phyloP scores from a whole-genome alignment of 2,329 filamentous ascomycete species.

The Nannizziopsis barbatae region DNA sequence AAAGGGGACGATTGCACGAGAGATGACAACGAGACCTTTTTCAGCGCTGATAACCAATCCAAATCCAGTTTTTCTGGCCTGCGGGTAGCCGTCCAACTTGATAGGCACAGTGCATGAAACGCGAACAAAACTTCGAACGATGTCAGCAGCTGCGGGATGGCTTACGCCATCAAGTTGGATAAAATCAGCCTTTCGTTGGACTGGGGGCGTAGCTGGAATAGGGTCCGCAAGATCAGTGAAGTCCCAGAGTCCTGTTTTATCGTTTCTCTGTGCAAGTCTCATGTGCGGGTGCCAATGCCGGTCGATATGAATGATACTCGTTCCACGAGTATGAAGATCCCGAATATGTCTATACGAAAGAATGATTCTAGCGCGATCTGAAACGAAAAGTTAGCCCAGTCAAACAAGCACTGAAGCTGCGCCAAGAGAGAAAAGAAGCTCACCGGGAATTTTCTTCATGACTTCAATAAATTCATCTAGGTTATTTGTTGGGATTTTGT shows the following conservation, averaged over 20 bases:
- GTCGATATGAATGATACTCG: constrained; percentile 82
- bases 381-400: neutral
- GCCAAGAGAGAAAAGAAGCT: constrained; percentile 18
- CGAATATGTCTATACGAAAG: constrained; percentile 92
- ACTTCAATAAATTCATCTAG: constrained; percentile 82
- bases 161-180: constrained; percentile 82
- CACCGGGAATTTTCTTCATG: constrained; percentile 73
- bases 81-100: constrained; percentile 95
- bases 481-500: constrained; percentile 82
- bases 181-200: constrained; percentile 72
- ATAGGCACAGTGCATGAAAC: constrained; percentile 87
- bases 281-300: constrained; percentile 95
- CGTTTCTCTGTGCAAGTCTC: constrained; percentile 83
- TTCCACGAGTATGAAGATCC: constrained; percentile 89
- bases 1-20: constrained; percentile 86
- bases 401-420: neutral
- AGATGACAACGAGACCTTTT: constrained; percentile 88
- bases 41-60: constrained; percentile 95
- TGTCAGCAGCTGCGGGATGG: constrained; percentile 79
- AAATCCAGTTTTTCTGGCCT: constrained; percentile 87
- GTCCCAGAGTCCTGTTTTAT: constrained; percentile 84
- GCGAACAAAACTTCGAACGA: constrained; percentile 89
- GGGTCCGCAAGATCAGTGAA: constrained; percentile 76
- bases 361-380: constrained; percentile 66
- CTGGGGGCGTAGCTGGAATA: constrained; percentile 60